Evolutionary conservation across 2,329 filamentous ascomycete species (phyloP), one percentile per base, ranked within the genome.

Genomic region (Hypoxylon sp.): DNA sequence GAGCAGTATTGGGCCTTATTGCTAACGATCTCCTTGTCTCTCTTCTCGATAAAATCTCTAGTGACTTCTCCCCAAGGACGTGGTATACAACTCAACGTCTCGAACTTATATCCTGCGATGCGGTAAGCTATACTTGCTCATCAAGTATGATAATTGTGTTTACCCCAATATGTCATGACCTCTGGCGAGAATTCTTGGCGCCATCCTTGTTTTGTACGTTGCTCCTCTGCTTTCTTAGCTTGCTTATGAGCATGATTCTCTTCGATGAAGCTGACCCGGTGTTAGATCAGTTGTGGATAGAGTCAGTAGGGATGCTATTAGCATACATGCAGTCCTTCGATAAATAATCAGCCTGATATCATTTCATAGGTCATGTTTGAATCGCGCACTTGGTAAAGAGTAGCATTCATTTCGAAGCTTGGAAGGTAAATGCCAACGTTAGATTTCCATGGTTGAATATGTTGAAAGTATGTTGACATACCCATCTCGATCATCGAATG

Each of bases 1-100:
- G 94, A 97, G 80, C 95, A 99, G 81, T 98, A 98, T 74, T 99
- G 95, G 0, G 92, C 91, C 73, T 93, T 88, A 76, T 98, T 99
- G 76, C 90, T 94, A 51, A 97, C 94, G 7, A 89, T 73, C 56
- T 90, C 82, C 2, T 87, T 77, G 44, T 91, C 87, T 26, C 95
- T 88, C 58, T 79, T 81, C 74, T 97, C 94, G 66, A 99, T 97
- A 61, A 89, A 87, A 0, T 91, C 89, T 58, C 92, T 87, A 0
- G 88, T 81, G 0, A 87, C 90, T 59, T 90, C 86, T 56, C 85
- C 88, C 89, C 94, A 97, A 0, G 90, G 85, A 2, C 84, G 80
- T 2, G 92, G 89, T 3, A 98, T 80, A 1, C 95, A 89, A 6
- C 89, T 88, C 1, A 99, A 79, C 0, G 92, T 91, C 78, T 99